Conservation (phyloP, 164 flowering plant species). For the Berberis thunbergii region DNA sequence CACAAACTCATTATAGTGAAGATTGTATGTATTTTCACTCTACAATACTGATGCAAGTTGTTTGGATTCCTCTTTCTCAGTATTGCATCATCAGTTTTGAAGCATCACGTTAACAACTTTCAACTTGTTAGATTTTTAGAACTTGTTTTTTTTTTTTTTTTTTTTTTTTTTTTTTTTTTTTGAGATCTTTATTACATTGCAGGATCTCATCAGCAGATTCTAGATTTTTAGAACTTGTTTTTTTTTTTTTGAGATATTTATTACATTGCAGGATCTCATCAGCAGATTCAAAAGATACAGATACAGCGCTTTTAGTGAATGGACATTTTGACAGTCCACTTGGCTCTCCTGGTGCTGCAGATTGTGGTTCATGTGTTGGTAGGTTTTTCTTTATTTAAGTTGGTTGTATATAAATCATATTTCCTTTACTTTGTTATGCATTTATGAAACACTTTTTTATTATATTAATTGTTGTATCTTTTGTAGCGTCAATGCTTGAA, state of each 20-base stretch:
- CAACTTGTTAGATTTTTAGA: neutral
- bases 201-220: constrained; percentile 29
- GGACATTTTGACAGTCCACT: constrained; percentile 94
- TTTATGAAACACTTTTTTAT: neutral
- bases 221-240: neutral
- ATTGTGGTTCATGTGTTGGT: constrained; percentile 99
- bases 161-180: neutral
- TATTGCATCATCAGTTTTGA: too few species aligned
- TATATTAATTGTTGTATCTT: neutral
- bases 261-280: constrained; percentile 70
- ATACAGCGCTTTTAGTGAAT: constrained; percentile 74
- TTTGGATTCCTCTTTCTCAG: too few species aligned
- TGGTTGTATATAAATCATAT: neutral
- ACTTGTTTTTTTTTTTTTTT: neutral
- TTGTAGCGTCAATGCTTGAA: constrained; percentile 89
- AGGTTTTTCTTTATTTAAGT: constrained; percentile 13
- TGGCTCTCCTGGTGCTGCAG: constrained; percentile 97
- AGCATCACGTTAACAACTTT: too few species aligned
- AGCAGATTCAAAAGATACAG: constrained; percentile 48
- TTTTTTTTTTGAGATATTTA: neutral
- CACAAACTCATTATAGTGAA: too few species aligned
- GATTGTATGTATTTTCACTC: too few species aligned
- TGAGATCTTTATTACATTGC: neutral
- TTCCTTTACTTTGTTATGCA: neutral
- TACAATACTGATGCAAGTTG: too few species aligned